Conservation (phyloP, 352 stramenopile genomes). For the Pythium periplocum region DNA sequence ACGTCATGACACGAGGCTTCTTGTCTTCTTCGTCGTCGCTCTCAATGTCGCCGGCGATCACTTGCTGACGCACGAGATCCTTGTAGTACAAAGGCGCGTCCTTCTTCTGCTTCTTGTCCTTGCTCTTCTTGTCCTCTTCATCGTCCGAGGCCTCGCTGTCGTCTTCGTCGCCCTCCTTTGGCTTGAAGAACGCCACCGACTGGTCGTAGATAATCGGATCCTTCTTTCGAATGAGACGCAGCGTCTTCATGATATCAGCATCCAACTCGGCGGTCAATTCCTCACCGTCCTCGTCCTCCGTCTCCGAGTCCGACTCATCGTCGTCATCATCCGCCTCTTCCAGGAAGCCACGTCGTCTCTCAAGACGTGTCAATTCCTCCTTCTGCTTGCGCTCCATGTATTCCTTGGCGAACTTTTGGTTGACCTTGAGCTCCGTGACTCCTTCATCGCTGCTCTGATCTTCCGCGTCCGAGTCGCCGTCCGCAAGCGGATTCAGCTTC, state of each 20-base stretch:
- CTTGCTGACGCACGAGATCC: slow-evolving; percentile 94
- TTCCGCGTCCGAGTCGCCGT: slow-evolving; percentile 1
- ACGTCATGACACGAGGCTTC: slow-evolving; percentile 36
- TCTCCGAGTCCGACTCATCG: slow-evolving; percentile 71
- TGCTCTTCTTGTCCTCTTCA: slow-evolving; percentile 11
- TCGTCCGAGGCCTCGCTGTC: slow-evolving; percentile 19
- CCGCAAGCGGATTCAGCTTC: slow-evolving; percentile 6
- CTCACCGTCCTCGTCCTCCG: slow-evolving; percentile 81
- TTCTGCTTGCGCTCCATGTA: slow-evolving; percentile 78
- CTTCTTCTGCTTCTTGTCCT: slow-evolving; percentile 32
- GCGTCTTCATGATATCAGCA: slow-evolving; percentile 71
- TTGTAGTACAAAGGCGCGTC: slow-evolving; percentile 86
- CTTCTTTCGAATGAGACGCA: slow-evolving; percentile 88
- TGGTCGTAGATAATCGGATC: slow-evolving; percentile 92
- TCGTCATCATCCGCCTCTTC: slow-evolving; percentile 33
- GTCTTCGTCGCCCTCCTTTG: slow-evolving; percentile 22
- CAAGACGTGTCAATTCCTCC: slow-evolving; percentile 64
- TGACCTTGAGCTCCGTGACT: slow-evolving; percentile 60
- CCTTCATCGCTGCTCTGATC: slow-evolving; percentile 12
- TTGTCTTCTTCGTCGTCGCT: slow-evolving; percentile 54
- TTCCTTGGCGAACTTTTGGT: slow-evolving; percentile 66
- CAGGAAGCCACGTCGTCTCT: slow-evolving; percentile 32
- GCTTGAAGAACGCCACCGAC: slow-evolving; percentile 87
- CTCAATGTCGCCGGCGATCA: slow-evolving; percentile 80
- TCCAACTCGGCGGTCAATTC: slow-evolving; percentile 71